Evolutionary conservation across 495 filamentous ascomycete species (phyloP).

Genomic region (Podospora didyma): DNA sequence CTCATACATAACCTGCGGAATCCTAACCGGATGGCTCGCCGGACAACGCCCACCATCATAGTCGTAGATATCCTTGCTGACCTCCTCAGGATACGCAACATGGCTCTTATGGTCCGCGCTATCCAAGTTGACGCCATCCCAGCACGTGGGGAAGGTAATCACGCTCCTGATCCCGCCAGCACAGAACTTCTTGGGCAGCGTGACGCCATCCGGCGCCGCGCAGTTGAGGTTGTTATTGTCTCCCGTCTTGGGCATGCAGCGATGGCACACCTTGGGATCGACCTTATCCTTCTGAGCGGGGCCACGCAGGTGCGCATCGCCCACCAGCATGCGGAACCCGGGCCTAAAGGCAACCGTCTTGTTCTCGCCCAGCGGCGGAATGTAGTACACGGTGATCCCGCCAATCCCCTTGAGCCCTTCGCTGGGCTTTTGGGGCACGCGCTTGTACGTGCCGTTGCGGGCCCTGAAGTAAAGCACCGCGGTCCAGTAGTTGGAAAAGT

Average conservation of each 20-base stretch:
- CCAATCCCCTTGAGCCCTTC: constrained; percentile 32
- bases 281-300: neutral
- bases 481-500: constrained; percentile 45
- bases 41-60: constrained; percentile 26
- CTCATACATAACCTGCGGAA: constrained; percentile 35
- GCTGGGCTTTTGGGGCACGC: constrained; percentile 22
- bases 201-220: constrained; percentile 17
- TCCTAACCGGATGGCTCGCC: constrained; percentile 22
- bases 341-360: constrained; percentile 37
- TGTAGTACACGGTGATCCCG: constrained; percentile 42
- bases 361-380: constrained; percentile 33
- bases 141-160: constrained; percentile 24
- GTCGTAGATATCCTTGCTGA: constrained; percentile 1
- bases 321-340: constrained; percentile 42
- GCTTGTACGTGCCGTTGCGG: constrained; percentile 1
- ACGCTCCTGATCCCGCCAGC: constrained; percentile 30
- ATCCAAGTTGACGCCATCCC: constrained; percentile 21
- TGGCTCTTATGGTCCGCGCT: constrained; percentile 33
- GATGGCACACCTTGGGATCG: constrained; percentile 31
- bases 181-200: constrained; percentile 26
- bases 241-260: constrained; percentile 19
- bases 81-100: constrained; percentile 29
- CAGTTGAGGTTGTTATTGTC: constrained; percentile 14
- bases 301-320: constrained; percentile 2
- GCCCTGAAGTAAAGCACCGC: constrained; percentile 19